Evolutionary conservation across 1,284 basidiomycete species (phyloP), one percentile per base, ranked within the genome.

Genomic region (Puccinia polysora): DNA sequence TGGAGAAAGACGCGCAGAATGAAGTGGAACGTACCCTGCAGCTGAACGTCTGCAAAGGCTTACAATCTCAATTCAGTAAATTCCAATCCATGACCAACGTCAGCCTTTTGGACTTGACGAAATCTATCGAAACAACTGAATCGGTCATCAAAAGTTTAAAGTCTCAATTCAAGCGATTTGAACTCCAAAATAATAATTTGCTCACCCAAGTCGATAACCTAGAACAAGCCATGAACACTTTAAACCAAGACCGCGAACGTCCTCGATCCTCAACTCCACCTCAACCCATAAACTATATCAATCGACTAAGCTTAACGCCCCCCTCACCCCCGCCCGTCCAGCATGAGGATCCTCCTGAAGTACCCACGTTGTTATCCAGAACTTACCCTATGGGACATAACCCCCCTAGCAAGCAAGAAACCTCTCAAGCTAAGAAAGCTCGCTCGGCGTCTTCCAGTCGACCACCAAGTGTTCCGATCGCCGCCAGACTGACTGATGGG

Each of bases 401-500:
- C n/a, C n/a, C n/a, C n/a, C n/a, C n/a, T n/a, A n/a, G n/a, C n/a
- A n/a, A n/a, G n/a, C n/a, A n/a, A n/a, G n/a, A n/a, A n/a, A n/a
- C n/a, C n/a, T n/a, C n/a, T n/a, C n/a, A n/a, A n/a, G n/a, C n/a
- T n/a, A n/a, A n/a, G n/a, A n/a, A n/a, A n/a, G n/a, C n/a, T n/a
- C n/a, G n/a, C n/a, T 20, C 38, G 18, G 59, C 43, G 6, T 1
- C 38, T 5, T 10, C 38, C 59, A 1, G 36, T 25, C 58, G 45
- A 23, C 45, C 34, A 2, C 59, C 43, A 30, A 62, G 47, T 40
- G 20, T 62, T 40, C 25, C 59, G 12, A 62, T 62, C 25, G 59
- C 59, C 32, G 38, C 59, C 28, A 38, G 59, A 15, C 23, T 62
- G 23, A 62, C 59, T 40, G 47, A 47, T 25, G 59, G 40, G 15